Evolutionary conservation across 345 rosid species (phyloP), one percentile per base, ranked within the genome.

Genomic region (Noccaea bulbosa): DNA sequence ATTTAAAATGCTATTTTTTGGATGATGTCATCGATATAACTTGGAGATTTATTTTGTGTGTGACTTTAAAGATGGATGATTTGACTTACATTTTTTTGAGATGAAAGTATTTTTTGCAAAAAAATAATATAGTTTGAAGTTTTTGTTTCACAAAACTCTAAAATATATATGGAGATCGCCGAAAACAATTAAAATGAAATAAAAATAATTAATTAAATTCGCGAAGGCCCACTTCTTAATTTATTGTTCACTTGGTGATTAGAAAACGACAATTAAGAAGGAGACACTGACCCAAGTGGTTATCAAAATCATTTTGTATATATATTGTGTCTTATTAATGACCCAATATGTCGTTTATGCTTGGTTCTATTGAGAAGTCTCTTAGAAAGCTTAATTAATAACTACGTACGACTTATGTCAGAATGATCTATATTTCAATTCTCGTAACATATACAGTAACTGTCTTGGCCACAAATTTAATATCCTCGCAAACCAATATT

Each of bases 271-370:
- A 62, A 56, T 44, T 16, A 61, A 68, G 49, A 52, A 67, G 30
- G n/a, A 15, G 73, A 43, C 65, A 33, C 34, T 75, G 69, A 62
- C 70, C 40, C 52, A 68, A 75, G 68, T 53, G 74, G 74, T 53
- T 75, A 46, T 54, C 69, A 60, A 60, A 34, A 67, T 74, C 58
- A 67, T 68, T 27, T 20, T 59, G 55, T 14, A 20, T 14, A 22
- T 66, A 55, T n/a, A n/a, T n/a, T n/a, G 40, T 56, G 52, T 63
- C 52, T 56, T 58, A 60, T 56, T 58, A 60, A 52, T 74, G 49
- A 67, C 35, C 55, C 9, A 46, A 27, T 53, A 5, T 54, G 74
- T 75, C 64, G 50, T 62, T 43, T 68, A 55, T 68, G 60, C 54
- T 68, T 75, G 78, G 78, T 45, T 17, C 52, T 68, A 45, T 33